Conservation (phyloP, 1,284 basidiomycete species). For the Sporisorium iseilematis-ciliati region DNA sequence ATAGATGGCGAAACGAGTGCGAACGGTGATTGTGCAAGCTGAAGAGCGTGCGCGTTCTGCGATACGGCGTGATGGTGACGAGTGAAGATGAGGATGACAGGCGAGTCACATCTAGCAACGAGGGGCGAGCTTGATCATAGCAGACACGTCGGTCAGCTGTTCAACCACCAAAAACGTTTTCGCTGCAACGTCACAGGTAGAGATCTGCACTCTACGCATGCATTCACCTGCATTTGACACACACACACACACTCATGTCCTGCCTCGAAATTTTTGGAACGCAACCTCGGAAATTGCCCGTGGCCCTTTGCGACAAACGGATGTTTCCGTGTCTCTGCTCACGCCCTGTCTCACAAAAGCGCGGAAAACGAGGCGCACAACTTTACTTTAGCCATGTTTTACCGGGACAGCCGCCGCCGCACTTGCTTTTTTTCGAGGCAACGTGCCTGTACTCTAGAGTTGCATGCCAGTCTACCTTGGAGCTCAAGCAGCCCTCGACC, state of each 20-base stretch:
- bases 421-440: not conserved
- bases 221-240: conserved; percentile 17
- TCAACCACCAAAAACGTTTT: conserved; percentile 4
- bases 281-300: conserved; percentile 16
- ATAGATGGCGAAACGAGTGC: too few species aligned
- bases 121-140: not conserved
- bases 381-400: conserved; percentile 5
- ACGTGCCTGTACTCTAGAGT: not conserved
- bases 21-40: too few species aligned
- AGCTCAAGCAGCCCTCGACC: conserved; percentile 1
- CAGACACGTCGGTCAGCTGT: conserved; percentile 10
- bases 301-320: conserved; percentile 6
- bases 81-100: too few species aligned
- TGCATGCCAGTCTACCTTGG: not conserved
- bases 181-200: conserved; percentile 4
- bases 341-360: conserved; percentile 2
- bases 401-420: not conserved
- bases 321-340: conserved; percentile 24
- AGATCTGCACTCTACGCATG: conserved; percentile 2
- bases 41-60: too few species aligned
- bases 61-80: too few species aligned
- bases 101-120: too few species aligned
- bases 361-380: too few species aligned
- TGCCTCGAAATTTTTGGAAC: conserved; percentile 7
- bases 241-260: not conserved